These are phyloP conservation scores for Aspergillus indologenus DNA, from an alignment of 495 filamentous ascomycete species.

Conservation along the genomic window DNA sequence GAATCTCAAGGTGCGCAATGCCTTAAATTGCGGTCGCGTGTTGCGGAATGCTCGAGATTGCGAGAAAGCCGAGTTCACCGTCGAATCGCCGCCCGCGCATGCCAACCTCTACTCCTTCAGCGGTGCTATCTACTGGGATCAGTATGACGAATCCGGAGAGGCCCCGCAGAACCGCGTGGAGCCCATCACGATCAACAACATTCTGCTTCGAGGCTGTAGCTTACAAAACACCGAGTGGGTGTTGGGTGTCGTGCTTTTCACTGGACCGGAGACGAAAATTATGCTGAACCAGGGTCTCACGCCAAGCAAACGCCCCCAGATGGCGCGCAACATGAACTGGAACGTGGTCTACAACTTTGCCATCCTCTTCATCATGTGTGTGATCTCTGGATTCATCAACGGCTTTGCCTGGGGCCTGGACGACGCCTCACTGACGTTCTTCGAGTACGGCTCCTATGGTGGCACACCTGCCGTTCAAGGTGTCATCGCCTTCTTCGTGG, in stretches of 20 bases:
- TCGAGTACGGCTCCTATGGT: slow-evolving; percentile 87
- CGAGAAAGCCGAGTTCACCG: slow-evolving; percentile 74
- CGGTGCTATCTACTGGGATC: slow-evolving; percentile 78
- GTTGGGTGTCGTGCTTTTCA: slow-evolving; percentile 88
- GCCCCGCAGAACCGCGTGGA: slow-evolving; percentile 73
- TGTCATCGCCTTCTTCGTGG: slow-evolving; percentile 91
- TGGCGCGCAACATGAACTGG: slow-evolving; percentile 88
- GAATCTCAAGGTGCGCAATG: slow-evolving; percentile 89
- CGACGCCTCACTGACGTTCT: slow-evolving; percentile 70
- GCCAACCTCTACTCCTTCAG: slow-evolving; percentile 90
- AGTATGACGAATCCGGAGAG: slow-evolving; percentile 57
- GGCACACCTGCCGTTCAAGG: slow-evolving; percentile 71
- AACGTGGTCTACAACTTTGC: slow-evolving; percentile 95
- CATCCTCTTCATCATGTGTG: slow-evolving; percentile 82
- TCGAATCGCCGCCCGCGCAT: slow-evolving; percentile 87
- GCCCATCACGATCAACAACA: slow-evolving; percentile 86
- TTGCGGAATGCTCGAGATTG: slow-evolving; percentile 87
- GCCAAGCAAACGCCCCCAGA: slow-evolving; percentile 84
- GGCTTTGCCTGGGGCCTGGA: slow-evolving; percentile 72
- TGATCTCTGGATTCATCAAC: slow-evolving; percentile 77
- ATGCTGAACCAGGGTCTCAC: slow-evolving; percentile 97
- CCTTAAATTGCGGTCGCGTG: slow-evolving; percentile 74
- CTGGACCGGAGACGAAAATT: slow-evolving; percentile 93
- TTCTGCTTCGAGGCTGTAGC: slow-evolving; percentile 85
- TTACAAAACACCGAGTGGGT: slow-evolving; percentile 93